Percentiles rank a stretch among this genome's conserved stretches.
These are phyloP conservation scores for Tolypocladium album DNA, from an alignment of 2,329 filamentous ascomycete species.

Conservation along the genomic window DNA sequence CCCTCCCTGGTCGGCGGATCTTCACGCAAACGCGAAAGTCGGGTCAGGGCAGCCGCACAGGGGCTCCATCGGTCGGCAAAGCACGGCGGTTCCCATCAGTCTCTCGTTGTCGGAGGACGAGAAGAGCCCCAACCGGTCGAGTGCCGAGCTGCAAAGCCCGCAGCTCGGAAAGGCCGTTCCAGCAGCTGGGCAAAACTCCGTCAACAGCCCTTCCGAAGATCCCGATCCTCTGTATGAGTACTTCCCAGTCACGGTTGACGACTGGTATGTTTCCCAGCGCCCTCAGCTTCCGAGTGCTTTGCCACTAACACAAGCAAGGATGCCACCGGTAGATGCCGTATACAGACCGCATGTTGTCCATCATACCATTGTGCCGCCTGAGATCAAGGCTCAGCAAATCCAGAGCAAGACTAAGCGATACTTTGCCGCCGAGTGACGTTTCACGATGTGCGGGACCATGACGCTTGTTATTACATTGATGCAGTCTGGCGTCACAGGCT, in stretches of 20 bases:
- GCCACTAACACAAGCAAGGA: slow-evolving; percentile 31
- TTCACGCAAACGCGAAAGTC: slow-evolving; percentile 12
- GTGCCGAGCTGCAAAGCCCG: slow-evolving; percentile 40
- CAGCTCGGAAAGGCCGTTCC: slow-evolving; percentile 29
- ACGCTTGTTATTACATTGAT: background rate
- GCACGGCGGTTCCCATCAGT: slow-evolving; percentile 30
- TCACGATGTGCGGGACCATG: background rate
- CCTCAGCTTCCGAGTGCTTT: background rate
- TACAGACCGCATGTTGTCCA: slow-evolving; percentile 91
- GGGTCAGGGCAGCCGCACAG: slow-evolving; percentile 8
- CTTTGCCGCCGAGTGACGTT: slow-evolving; percentile 51
- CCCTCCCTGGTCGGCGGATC: slow-evolving; percentile 35
- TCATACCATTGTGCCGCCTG: slow-evolving; percentile 62
- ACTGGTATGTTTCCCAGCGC: slow-evolving; percentile 46
- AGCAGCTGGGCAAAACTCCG: slow-evolving; percentile 23
- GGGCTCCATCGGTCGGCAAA: slow-evolving; percentile 14
- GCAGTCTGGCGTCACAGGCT: background rate
- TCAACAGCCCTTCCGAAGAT: slow-evolving; percentile 59
- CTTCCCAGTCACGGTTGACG: slow-evolving; percentile 81
- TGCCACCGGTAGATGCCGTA: slow-evolving; percentile 80
- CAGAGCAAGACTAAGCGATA: slow-evolving; percentile 60
- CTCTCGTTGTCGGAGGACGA: slow-evolving; percentile 52
- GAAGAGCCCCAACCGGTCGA: slow-evolving; percentile 41
- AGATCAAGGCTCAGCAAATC: slow-evolving; percentile 58
- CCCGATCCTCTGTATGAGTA: slow-evolving; percentile 88